Base-by-base conservation (phyloP, 2,329 filamentous ascomycete genomes). In the Penicillium sp. region DNA sequence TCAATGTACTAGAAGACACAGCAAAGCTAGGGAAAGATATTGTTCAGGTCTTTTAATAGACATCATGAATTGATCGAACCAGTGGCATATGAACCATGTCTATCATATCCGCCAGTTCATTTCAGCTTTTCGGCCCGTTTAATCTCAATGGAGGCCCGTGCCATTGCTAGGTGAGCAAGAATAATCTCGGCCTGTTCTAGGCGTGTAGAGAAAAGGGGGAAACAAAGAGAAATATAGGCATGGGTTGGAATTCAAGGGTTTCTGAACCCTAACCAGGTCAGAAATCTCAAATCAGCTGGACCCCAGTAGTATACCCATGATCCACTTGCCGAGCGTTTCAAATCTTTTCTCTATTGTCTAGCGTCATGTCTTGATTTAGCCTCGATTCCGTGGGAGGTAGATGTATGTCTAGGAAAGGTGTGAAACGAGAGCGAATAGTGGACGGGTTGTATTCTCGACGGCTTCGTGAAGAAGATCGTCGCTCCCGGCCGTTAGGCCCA, bases 291-390 rank as follows among this genome's bases (percentile, higher is more conserved):
- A 57, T 50, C 45, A 37, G 37, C 50, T 46, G 27, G 13, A 41
- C 35, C 54, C 50, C 21, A 9, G 47, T 43, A 17, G 21, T 57
- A 48, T 31, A 13, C 13, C 42, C 10, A 37, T 31, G 54, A 61
- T 63, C 63, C 65, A 67, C 63, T 65, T 65, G 29, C 61, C 63
- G 62, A 27, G 7, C 38, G 62, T 64, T 64, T 65, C 61, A 64
- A 57, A 62, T 61, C 37, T 51, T 46, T 57, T 50, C 29, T 51
- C 43, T 60, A 58, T 64, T 59, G 45, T 57, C 33, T 54, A 49
- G 41, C 25, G 38, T 50, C 15, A 45, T 60, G 53, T 60, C 47
- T 57, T 57, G 25, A 29, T 25, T 42, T 46, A 42, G 38, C 59
- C 63, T 64, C 60, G 56, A 62, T 49, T 6, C 41, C 19, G 19